Base-by-base conservation (phyloP, 371 early-diverging fungal genomes). In the Capillidium heterosporum region DNA sequence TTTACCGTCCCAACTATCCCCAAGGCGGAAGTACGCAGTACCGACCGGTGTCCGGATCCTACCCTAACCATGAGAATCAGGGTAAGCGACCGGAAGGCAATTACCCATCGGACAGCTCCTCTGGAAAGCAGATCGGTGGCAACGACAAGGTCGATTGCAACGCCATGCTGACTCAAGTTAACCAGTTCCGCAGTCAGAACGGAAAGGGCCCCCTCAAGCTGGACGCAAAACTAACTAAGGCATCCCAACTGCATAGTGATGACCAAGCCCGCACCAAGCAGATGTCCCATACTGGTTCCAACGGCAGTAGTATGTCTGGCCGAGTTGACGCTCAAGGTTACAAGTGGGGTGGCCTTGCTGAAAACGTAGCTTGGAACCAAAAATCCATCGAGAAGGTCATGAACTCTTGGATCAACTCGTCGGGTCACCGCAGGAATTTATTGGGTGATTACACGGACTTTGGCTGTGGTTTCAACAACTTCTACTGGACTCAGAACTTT, bases 181-280 rank as follows among this genome's bases (percentile, higher is more conserved):
- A 55, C n/a, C 1, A 3, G 1, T 4, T 19, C 4, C 41, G 55
- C 4, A 7, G 8, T 13, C 13, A 26, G 8, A 41, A 29, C 1
- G 55, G 55, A 15, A 27, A 4, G 2, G 7, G 19, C 23, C 27
- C 23, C 2, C 27, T 48, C 10, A 19, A 28, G 17, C 2, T 48
- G 17, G 17, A 27, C 23, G 26, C 2, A 19, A 23, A 28, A 27
- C 32, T 67, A n/a, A 64, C 61, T 32, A 11, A 29, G 0, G 56
- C 59, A 31, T 67, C 70, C 0, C 62, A 67, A 50, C 31, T n/a
- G n/a, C 70, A 70, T 57, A 61, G 64, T 21, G 49, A 60, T 32
- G 58, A 65, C 50, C 62, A 63, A 63, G 58, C 57, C 53, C 43
- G 57, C 23, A 56, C 49, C 23, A 47, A 43, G 23, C n/a, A 24